Evolutionary conservation across 1,284 basidiomycete species (phyloP).

Genomic region (Fomitopsis schrenkii): DNA sequence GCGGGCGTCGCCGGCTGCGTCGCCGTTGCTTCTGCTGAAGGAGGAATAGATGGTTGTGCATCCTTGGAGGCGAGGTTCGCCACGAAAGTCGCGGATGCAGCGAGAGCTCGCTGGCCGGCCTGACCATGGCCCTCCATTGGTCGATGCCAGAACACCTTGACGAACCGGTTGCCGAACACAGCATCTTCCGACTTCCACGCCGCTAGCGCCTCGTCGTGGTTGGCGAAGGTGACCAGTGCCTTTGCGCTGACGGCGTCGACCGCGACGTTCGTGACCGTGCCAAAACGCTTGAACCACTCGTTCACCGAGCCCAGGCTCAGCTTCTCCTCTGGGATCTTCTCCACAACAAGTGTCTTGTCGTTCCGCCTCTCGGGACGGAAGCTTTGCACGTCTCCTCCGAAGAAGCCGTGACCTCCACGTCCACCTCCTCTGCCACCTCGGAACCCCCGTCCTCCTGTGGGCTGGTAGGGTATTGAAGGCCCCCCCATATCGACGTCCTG

Average conservation of each 20-base stretch:
- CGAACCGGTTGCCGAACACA: constrained; percentile 91
- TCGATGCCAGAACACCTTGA: constrained; percentile 92
- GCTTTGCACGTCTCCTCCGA: constrained; percentile 57
- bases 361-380: constrained; percentile 64
- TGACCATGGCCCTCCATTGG: constrained; percentile 86
- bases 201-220: constrained; percentile 81
- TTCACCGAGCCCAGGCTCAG: constrained; percentile 78
- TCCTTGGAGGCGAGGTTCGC: constrained; percentile 47
- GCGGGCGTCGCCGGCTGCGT: constrained; percentile 14
- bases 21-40: constrained; percentile 21
- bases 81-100: constrained; percentile 71
- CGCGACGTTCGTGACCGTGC: constrained; percentile 90
- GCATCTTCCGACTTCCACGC: constrained; percentile 94
- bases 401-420: constrained; percentile 43
- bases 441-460: constrained; percentile 12
- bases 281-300: constrained; percentile 90
- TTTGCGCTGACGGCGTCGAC: constrained; percentile 73
- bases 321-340: constrained; percentile 88
- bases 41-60: constrained; percentile 9
- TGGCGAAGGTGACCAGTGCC: constrained; percentile 85
- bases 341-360: constrained; percentile 87
- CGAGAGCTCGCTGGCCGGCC: constrained; percentile 69
- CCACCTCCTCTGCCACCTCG: constrained; percentile 36
- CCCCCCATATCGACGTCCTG: constrained; percentile 18
- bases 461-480: constrained; percentile 9